Base-by-base conservation (phyloP, 108 stramenopile genomes). In the Schizochytrium sp. region DNA sequence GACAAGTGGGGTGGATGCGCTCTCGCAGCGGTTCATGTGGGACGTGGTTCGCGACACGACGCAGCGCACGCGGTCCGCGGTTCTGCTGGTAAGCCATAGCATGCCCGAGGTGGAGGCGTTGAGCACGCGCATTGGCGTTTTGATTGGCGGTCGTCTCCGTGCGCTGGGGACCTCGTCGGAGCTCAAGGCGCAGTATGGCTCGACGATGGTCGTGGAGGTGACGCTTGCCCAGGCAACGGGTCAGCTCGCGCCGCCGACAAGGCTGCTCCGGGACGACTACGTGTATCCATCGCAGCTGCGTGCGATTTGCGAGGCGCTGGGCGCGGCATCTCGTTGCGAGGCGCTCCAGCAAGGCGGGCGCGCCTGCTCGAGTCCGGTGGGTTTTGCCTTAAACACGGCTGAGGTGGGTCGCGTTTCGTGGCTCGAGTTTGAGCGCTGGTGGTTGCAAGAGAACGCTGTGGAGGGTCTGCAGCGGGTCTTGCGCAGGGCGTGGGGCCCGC, bases 1-100 rank as follows among this genome's bases (percentile, higher is more conserved):
- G 41, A 72, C 92, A 29, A 91, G 91, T 5, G 95, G 95, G 21
- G 90, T 95, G 89, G 95, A 95, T 89, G 93, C 95, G 6, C 76
- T 92, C 12, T 93, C 95, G 57, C 88, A 93, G 58, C 60, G 93
- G 8, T 72, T 91, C 48, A 87, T 95, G 58, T 95, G 95, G 95
- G 87, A 34, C 18, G 58, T 88, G 29, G 28, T 88, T 45, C 25
- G 18, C 41, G 41, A 18, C 8, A 41, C 58, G 5, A 53, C 76
- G 28, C n/a, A 53, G 51, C 48, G 28, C 23, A 83, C 76, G n/a
- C 76, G 28, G 76, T 53, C 48, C 10, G 76, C 76, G 51, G 51
- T 83, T 3, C 45, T 83, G 3, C 51, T 83, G 2, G 76, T 83
- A 1, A 83, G 76, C 51, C 76, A 83, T 2, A 53, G 48, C n/a